Evolutionary conservation across 1,139 yeast species (phyloP).

Genomic region (Debaryomycetaceae sp.): DNA sequence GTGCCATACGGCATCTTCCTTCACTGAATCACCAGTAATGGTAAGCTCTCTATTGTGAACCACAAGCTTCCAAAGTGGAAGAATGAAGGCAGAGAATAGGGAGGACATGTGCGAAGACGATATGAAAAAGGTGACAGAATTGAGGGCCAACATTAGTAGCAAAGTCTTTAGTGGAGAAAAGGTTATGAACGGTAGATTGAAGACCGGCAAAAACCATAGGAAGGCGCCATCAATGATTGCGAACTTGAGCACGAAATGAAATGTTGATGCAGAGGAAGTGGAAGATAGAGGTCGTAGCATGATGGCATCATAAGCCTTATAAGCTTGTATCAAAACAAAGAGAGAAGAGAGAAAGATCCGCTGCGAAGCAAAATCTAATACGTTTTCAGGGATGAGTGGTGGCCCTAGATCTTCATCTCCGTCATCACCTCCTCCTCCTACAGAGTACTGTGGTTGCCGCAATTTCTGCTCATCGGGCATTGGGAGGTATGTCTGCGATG

Average conservation of each 20-base stretch:
- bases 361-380: constrained; percentile 77
- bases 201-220: constrained; percentile 57
- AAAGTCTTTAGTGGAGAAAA: constrained; percentile 47
- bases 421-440: not conserved
- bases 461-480: too few relatives aligned
- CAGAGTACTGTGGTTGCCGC: too few relatives aligned
- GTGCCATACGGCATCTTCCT: constrained; percentile 28
- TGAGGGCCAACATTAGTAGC: constrained; percentile 25
- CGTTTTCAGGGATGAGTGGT: constrained; percentile 35
- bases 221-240: constrained; percentile 61
- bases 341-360: constrained; percentile 52
- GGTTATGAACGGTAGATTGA: constrained; percentile 64
- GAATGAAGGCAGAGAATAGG: constrained; percentile 18
- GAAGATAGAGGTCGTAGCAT: constrained; percentile 22
- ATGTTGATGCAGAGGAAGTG: constrained; percentile 27
- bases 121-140: constrained; percentile 29
- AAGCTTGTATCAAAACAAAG: constrained; percentile 68
- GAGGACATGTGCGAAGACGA: constrained; percentile 31
- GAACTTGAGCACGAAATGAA: constrained; percentile 60
- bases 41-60: constrained; percentile 50
- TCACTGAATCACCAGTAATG: constrained; percentile 47
- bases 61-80: constrained; percentile 39
- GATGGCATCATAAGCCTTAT: constrained; percentile 66
- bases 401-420: constrained; percentile 2
- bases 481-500: too few relatives aligned